phyloP scores from a whole-genome alignment of 164 flowering plant species.

The Vitis amurensis region DNA sequence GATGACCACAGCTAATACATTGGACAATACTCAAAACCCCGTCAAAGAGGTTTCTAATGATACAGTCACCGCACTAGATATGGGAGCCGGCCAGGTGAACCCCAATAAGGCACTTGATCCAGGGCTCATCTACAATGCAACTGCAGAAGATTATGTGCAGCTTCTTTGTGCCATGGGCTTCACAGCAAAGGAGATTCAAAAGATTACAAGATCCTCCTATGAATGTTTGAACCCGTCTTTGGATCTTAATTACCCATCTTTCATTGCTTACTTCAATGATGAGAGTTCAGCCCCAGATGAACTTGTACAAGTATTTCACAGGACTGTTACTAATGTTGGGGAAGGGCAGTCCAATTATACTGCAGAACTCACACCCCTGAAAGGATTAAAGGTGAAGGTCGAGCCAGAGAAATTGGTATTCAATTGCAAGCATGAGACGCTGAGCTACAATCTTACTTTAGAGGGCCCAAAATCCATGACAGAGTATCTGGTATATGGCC shows the following conservation, averaged over 20 bases:
- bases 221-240: constrained; percentile 20
- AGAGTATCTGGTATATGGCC: constrained; percentile 22
- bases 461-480: constrained; percentile 12
- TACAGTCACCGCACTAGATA: constrained; percentile 31
- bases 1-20: constrained; percentile 26
- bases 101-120: constrained; percentile 50
- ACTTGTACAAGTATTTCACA: constrained; percentile 17
- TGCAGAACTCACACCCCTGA: constrained; percentile 19
- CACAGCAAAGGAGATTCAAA: constrained; percentile 13
- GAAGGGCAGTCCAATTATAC: constrained; percentile 21
- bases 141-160: constrained; percentile 34
- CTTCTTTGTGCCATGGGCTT: constrained; percentile 47
- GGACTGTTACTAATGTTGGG: constrained; percentile 44
- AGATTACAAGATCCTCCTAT: constrained; percentile 21
- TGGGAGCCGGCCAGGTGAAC: constrained; percentile 45
- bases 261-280: constrained; percentile 30
- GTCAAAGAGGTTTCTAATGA: constrained; percentile 1
- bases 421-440: constrained; percentile 26
- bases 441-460: constrained; percentile 30
- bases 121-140: constrained; percentile 44
- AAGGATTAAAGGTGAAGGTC: constrained; percentile 22
- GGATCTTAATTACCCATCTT: constrained; percentile 48
- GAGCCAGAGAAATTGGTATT: constrained; percentile 29
- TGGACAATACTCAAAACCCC: constrained; percentile 21
- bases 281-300: not conserved